A percentile compares a stretch with the other conserved stretches of the same genome.
Conservation (phyloP, 2,329 filamentous ascomycete species). For the Penicillium sclerotigenum region DNA sequence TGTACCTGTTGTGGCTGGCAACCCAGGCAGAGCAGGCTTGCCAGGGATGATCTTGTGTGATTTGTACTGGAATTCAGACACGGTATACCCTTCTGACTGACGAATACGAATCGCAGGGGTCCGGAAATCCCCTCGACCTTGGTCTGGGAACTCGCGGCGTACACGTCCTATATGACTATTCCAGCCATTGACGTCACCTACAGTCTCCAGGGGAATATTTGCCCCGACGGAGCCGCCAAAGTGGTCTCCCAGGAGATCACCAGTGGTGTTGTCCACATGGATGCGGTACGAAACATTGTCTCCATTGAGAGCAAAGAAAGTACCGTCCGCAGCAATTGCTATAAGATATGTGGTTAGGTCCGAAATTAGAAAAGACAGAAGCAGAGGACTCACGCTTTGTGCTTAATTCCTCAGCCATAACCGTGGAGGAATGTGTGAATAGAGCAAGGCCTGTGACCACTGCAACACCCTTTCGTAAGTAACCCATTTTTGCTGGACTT, state of each 20-base stretch:
- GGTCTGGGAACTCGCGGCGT: slow-evolving; percentile 62
- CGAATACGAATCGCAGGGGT: slow-evolving; percentile 60
- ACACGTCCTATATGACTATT: slow-evolving; percentile 49
- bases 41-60: slow-evolving; percentile 56
- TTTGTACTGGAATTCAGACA: slow-evolving; percentile 58
- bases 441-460: background rate
- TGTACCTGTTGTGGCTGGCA: slow-evolving; percentile 59
- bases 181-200: slow-evolving; percentile 51
- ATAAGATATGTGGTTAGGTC: background rate
- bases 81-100: slow-evolving; percentile 57
- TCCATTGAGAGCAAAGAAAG: slow-evolving; percentile 57
- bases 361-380: background rate
- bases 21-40: slow-evolving; percentile 55
- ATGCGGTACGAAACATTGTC: slow-evolving; percentile 60
- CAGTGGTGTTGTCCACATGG: slow-evolving; percentile 56
- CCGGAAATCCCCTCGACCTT: slow-evolving; percentile 62
- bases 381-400: background rate
- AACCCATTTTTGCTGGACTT: slow-evolving; percentile 1
- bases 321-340: slow-evolving; percentile 56
- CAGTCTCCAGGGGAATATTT: slow-evolving; percentile 45
- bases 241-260: slow-evolving; percentile 60
- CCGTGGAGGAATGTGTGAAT: background rate
- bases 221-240: slow-evolving; percentile 58
- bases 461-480: background rate
- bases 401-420: background rate